Evolutionary conservation across 1,284 basidiomycete species (phyloP).

Genomic region (Cystobasidium sp.): DNA sequence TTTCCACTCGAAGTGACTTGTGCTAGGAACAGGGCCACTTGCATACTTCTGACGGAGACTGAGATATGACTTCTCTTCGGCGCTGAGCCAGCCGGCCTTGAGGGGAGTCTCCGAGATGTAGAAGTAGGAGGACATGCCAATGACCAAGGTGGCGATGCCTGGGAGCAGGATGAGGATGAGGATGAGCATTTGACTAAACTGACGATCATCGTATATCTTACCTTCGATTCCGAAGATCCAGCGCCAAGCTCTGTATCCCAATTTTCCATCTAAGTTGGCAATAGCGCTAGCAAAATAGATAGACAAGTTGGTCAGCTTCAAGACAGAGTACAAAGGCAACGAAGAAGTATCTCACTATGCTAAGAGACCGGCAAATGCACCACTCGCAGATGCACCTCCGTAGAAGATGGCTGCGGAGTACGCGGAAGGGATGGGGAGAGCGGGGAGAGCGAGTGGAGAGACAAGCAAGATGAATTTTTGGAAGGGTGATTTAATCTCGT

Average conservation of each 20-base stretch:
- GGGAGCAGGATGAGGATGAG: background rate
- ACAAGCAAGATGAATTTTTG: too few species aligned
- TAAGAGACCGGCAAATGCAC: constrained; percentile 23
- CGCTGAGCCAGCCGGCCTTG: constrained; percentile 17
- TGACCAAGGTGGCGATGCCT: constrained; percentile 28
- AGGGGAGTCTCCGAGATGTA: constrained; percentile 12
- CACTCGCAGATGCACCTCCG: constrained; percentile 32
- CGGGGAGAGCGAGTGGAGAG: background rate
- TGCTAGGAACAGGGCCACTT: constrained; percentile 12
- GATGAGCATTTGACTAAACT: background rate
- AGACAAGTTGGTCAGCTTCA: background rate
- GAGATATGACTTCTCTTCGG: constrained; percentile 25
- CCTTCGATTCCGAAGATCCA: constrained; percentile 37
- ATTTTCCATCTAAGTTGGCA: constrained; percentile 22
- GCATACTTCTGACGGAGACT: constrained; percentile 19
- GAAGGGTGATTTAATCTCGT: too few species aligned
- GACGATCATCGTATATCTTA: background rate
- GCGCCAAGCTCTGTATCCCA: constrained; percentile 31
- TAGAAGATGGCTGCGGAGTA: constrained; percentile 29
- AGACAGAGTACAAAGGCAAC: background rate
- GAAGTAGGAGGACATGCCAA: constrained; percentile 17
- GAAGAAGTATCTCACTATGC: background rate
- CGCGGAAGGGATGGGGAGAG: background rate
- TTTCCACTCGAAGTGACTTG: constrained; percentile 34
- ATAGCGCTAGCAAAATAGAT: constrained; percentile 14